These are phyloP conservation scores for Nadsonia commutata DNA, from an alignment of 1,139 yeast genomes.

Conservation along the genomic window DNA sequence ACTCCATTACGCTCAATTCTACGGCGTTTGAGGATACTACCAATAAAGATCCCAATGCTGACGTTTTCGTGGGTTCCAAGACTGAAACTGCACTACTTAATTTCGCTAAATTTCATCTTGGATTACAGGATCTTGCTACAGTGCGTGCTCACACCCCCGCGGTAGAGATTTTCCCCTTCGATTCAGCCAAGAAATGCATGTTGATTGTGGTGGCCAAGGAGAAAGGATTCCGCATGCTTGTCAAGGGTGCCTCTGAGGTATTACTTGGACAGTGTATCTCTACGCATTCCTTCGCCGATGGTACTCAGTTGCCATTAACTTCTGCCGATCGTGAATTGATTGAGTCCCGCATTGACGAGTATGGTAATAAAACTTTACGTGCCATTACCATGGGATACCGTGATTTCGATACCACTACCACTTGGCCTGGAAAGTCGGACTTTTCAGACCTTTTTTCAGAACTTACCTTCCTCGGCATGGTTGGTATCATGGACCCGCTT, in stretches of 20 bases:
- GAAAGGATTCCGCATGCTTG: slow-evolving; percentile 38
- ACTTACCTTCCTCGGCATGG: slow-evolving; percentile 38
- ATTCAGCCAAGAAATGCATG: slow-evolving; percentile 86
- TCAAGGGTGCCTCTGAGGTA: slow-evolving; percentile 94
- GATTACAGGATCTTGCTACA: slow-evolving; percentile 27
- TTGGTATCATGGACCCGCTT: slow-evolving; percentile 91
- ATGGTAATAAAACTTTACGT: slow-evolving; percentile 67
- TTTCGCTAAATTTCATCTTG: slow-evolving; percentile 46
- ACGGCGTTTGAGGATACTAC: slow-evolving; percentile 70
- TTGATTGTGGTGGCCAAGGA: slow-evolving; percentile 48
- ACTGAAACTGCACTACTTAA: slow-evolving; percentile 82
- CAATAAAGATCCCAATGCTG: slow-evolving; percentile 15
- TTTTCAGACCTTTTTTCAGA: slow-evolving; percentile 14
- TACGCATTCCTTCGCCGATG: slow-evolving; percentile 7
- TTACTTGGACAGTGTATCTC: slow-evolving; percentile 43
- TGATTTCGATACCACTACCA: slow-evolving; percentile 31
- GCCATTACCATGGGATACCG: slow-evolving; percentile 75
- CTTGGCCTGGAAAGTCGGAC: slow-evolving; percentile 11
- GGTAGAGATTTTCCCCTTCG: slow-evolving; percentile 75
- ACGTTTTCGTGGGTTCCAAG: slow-evolving; percentile 72
- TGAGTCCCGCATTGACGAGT: slow-evolving; percentile 37
- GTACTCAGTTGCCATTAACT: slow-evolving; percentile 8
- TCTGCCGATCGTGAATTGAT: slow-evolving; percentile 23
- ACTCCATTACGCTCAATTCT: slow-evolving; percentile 64
- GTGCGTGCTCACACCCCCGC: slow-evolving; percentile 30